These are phyloP conservation scores for Mortierella antarctica DNA, from an alignment of 192 early-diverging fungal genomes.

Conservation along the genomic window DNA sequence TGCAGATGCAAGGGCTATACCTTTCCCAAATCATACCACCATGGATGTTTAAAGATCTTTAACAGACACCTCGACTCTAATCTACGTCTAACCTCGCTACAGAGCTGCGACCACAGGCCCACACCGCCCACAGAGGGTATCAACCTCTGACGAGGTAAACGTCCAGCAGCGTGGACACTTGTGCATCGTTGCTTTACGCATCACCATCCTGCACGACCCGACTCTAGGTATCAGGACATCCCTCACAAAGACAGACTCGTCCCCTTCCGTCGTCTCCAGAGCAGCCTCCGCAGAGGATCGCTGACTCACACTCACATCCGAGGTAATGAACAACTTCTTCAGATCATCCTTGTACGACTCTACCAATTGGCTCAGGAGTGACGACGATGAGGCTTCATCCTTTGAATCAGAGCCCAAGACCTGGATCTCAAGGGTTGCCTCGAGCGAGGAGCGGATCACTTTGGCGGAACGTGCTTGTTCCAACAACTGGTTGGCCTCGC, in stretches of 20 bases:
- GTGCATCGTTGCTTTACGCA: slow-evolving; percentile 60
- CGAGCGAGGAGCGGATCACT: slow-evolving; percentile 26
- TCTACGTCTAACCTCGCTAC: not conserved
- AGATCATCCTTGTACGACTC: slow-evolving; percentile 27
- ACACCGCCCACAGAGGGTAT: slow-evolving; percentile 73
- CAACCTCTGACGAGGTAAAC: slow-evolving; percentile 58
- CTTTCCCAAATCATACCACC: too few relatives aligned
- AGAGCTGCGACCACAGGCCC: slow-evolving; percentile 38
- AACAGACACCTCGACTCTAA: too few relatives aligned
- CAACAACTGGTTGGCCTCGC: slow-evolving; percentile 28
- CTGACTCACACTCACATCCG: slow-evolving; percentile 47
- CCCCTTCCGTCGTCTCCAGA: not conserved
- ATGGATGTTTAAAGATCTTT: too few relatives aligned
- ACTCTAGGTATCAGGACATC: slow-evolving; percentile 29
- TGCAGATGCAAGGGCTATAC: too few relatives aligned
- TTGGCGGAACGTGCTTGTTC: slow-evolving; percentile 39
- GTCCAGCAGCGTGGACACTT: slow-evolving; percentile 89
- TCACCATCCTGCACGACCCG: slow-evolving; percentile 57
- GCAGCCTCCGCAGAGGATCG: not conserved
- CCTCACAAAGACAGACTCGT: slow-evolving; percentile 8
- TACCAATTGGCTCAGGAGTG: not conserved
- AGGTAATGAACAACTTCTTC: slow-evolving; percentile 61
- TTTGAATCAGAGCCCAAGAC: not conserved
- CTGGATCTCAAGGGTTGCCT: slow-evolving; percentile 35
- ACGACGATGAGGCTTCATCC: too few relatives aligned